Conservation (phyloP, 768 basidiomycete species). For the Steccherinum ochraceum region DNA sequence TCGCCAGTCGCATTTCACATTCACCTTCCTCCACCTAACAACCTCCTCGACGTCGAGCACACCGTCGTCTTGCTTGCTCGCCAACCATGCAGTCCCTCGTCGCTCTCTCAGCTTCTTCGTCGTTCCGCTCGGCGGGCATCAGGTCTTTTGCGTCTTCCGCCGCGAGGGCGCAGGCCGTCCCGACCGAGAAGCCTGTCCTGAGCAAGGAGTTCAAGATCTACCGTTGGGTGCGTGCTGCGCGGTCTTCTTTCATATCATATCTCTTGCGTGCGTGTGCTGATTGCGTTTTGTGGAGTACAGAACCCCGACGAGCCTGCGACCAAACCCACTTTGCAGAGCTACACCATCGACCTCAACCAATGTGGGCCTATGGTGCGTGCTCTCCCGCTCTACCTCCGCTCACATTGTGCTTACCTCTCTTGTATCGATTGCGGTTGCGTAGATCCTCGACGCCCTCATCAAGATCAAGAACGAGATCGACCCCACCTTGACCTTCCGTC, state of each 20-base stretch:
- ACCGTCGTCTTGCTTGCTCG: background rate
- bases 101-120: slow-evolving; percentile 14
- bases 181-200: slow-evolving; percentile 59
- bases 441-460: slow-evolving; percentile 89
- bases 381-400: background rate
- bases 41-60: background rate
- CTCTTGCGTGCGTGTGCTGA: background rate
- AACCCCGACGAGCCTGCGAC: slow-evolving; percentile 92
- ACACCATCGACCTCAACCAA: slow-evolving; percentile 88
- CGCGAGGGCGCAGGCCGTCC: slow-evolving; percentile 33
- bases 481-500: slow-evolving; percentile 93
- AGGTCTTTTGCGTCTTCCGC: slow-evolving; percentile 26
- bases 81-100: slow-evolving; percentile 45
- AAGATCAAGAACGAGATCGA: slow-evolving; percentile 99
- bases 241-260: background rate
- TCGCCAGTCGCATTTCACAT: background rate
- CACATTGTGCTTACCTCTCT: background rate
- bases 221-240: slow-evolving; percentile 73
- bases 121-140: background rate
- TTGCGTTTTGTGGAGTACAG: slow-evolving; percentile 29
- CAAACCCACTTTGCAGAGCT: slow-evolving; percentile 88
- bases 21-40: background rate
- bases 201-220: slow-evolving; percentile 98
- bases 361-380: slow-evolving; percentile 85
- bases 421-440: background rate